Percentiles rank a stretch among this genome's conserved stretches.
phyloP scores from a whole-genome alignment of 2,329 filamentous ascomycete species.

The Alternaria arbusti region DNA sequence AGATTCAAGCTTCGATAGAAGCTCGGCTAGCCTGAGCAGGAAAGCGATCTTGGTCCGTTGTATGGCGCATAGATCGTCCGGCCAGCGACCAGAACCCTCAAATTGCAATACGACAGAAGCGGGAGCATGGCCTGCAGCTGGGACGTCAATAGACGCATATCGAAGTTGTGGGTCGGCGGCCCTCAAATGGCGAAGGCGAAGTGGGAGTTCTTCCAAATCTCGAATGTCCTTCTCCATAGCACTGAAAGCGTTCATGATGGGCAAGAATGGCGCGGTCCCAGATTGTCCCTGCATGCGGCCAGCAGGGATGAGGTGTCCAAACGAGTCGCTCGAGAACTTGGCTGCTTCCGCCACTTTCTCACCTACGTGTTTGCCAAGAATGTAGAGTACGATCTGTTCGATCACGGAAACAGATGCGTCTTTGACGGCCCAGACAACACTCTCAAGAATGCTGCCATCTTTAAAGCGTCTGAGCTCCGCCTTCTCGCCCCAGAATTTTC shows the following conservation, averaged over 20 bases:
- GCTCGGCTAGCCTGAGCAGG: slow-evolving; percentile 72
- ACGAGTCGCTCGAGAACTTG: slow-evolving; percentile 55
- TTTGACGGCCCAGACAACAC: slow-evolving; percentile 77
- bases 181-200: slow-evolving; percentile 83
- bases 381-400: slow-evolving; percentile 78
- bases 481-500: slow-evolving; percentile 93
- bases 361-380: slow-evolving; percentile 73
- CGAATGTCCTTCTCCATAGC: slow-evolving; percentile 79
- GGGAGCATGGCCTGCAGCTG: slow-evolving; percentile 59
- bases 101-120: slow-evolving; percentile 88
- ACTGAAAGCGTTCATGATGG: slow-evolving; percentile 72
- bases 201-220: slow-evolving; percentile 78
- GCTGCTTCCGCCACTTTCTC: slow-evolving; percentile 59
- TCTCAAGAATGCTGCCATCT: slow-evolving; percentile 92
- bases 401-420: slow-evolving; percentile 69
- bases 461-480: slow-evolving; percentile 93
- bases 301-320: slow-evolving; percentile 53
- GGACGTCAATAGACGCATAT: slow-evolving; percentile 69
- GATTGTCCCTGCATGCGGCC: slow-evolving; percentile 43
- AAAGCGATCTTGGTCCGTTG: slow-evolving; percentile 95
- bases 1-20: slow-evolving; percentile 69
- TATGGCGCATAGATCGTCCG: slow-evolving; percentile 87
- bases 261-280: slow-evolving; percentile 67
- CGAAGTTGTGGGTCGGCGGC: slow-evolving; percentile 75
- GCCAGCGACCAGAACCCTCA: slow-evolving; percentile 92